Evolutionary conservation across 1,139 yeast species (phyloP).

Genomic region (Eremothecium cymbalariae): DNA sequence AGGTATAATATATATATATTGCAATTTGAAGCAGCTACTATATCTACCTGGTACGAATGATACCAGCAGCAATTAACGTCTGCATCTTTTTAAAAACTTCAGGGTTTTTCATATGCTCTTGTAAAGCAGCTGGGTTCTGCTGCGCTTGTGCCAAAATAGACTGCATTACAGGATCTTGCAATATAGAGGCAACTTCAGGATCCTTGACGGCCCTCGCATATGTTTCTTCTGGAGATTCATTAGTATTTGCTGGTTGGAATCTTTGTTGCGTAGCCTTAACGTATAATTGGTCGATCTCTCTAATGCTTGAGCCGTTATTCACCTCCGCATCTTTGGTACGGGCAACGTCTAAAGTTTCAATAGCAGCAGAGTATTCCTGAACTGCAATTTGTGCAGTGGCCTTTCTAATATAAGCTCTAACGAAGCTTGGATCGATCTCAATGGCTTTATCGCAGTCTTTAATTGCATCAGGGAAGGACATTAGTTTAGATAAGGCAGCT

Average conservation of each 20-base stretch:
- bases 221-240: constrained; percentile 93
- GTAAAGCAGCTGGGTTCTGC: constrained; percentile 92
- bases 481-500: constrained; percentile 85
- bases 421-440: constrained; percentile 74
- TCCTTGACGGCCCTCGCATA: constrained; percentile 85
- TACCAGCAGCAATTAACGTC: constrained; percentile 91
- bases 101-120: constrained; percentile 97
- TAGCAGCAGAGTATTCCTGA: constrained; percentile 75
- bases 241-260: constrained; percentile 65
- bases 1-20: no score
- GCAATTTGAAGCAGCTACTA: no score
- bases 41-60: constrained; percentile 79
- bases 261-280: constrained; percentile 72
- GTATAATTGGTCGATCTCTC: constrained; percentile 77
- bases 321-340: constrained; percentile 62
- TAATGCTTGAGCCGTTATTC: constrained; percentile 50
- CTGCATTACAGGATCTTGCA: constrained; percentile 97
- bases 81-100: constrained; percentile 83
- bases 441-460: constrained; percentile 88
- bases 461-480: constrained; percentile 96
- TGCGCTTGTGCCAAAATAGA: constrained; percentile 90
- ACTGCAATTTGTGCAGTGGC: constrained; percentile 91
- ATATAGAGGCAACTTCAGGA: constrained; percentile 84
- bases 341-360: constrained; percentile 75
- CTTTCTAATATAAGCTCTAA: constrained; percentile 94